Evolutionary conservation across 352 stramenopile species (phyloP), one percentile per base, ranked within the genome.

Genomic region (Thraustochytrium striatum): DNA sequence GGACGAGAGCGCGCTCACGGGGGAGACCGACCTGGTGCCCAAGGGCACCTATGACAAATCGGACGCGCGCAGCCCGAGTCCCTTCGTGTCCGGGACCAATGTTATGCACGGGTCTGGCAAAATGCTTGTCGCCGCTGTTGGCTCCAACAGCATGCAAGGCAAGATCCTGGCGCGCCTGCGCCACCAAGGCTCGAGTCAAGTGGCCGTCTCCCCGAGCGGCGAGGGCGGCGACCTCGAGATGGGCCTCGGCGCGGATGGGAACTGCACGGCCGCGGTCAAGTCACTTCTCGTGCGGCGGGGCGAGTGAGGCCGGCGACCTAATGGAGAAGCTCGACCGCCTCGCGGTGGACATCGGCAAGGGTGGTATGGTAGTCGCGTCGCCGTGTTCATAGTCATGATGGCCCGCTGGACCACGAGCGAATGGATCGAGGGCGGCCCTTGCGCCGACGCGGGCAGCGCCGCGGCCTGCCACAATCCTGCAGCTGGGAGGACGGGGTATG

Each of bases 61-160:
- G n/a, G 69, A 70, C 55, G 47, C 25, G 19, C 39, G 8, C 11
- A 52, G 36, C 35, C 79, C 72, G 36, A 83, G 82, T 38, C 83
- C 83, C 1, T 83, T 86, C 33, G 85, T 97, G 8, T 96, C 89
- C 7, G 93, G 92, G 43, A 97, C 92, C 41, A 93, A 92, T 38
- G 88, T 95, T 16, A 94, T 93, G 82, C 89, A 93, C 61, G 94
- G 94, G n/a, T 86, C 90, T 1, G 91, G 86, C 44, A 88, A 90
- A 72, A 95, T 97, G 87, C 85, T 98, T 36, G 91, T 95, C 7
- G 87, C 94, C 38, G 93, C 91, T 33, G 93, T 97, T 19, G 93
- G 94, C 28, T 89, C 90, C 47, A 82, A 96, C 82, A 94, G 86
- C 36, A 90, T 96, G 72, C 93, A 91, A 69, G 92, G 92, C 62